Conservation (phyloP, 768 basidiomycete species). For the Boletus reticuloceps region DNA sequence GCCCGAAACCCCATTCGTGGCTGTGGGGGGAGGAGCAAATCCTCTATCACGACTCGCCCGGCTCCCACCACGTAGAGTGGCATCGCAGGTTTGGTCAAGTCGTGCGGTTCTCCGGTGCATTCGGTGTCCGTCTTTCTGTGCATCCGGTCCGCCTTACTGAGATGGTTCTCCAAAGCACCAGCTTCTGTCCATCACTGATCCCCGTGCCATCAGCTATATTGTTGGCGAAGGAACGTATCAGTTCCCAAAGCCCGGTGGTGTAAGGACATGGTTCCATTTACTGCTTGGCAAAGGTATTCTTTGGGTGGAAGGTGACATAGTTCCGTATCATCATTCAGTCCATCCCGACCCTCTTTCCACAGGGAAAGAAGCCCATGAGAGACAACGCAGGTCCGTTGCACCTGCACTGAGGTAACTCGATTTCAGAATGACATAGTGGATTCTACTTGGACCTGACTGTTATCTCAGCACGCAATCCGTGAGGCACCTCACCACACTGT, state of each 20-base stretch:
- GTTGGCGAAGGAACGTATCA: constrained; percentile 52
- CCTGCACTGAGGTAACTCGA: constrained; percentile 52
- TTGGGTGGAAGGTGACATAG: constrained; percentile 55
- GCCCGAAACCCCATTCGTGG: constrained; percentile 46
- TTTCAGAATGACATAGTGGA: background rate
- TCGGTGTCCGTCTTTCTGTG: constrained; percentile 41
- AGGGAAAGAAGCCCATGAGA: constrained; percentile 59
- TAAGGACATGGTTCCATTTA: constrained; percentile 61
- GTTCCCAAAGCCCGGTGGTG: constrained; percentile 63
- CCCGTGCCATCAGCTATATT: constrained; percentile 51
- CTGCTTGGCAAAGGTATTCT: constrained; percentile 63
- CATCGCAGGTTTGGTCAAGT: constrained; percentile 52
- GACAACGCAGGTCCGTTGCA: constrained; percentile 49
- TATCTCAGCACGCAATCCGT: constrained; percentile 48
- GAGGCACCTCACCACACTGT: constrained; percentile 47
- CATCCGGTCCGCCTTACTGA: constrained; percentile 10
- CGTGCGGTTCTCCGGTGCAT: constrained; percentile 53
- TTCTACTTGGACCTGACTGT: background rate
- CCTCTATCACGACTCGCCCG: constrained; percentile 51
- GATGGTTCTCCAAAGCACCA: constrained; percentile 42
- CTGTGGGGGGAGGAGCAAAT: constrained; percentile 64
- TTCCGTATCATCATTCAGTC: background rate
- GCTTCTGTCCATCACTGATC: constrained; percentile 55
- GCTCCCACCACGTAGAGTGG: constrained; percentile 51
- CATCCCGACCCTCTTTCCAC: constrained; percentile 1